Conservation (phyloP, 805 yeast genomes). For the Candida maris region DNA sequence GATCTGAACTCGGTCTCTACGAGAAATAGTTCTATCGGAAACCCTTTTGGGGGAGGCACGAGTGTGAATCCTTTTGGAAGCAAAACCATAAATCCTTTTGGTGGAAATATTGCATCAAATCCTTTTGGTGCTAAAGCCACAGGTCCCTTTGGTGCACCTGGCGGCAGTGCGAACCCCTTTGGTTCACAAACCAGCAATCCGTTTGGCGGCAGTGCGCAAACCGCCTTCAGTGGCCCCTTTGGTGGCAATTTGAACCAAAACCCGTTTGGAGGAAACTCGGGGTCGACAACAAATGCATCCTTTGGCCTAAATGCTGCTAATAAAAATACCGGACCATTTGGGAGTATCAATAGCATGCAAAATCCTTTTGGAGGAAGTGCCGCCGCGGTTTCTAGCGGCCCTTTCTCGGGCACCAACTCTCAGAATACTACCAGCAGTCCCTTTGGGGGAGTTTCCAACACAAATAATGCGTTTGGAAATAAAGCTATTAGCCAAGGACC, state of each 20-base stretch:
- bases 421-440: too few relatives aligned
- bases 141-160: slow-evolving; percentile 8
- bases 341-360: too few relatives aligned
- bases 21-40: slow-evolving; percentile 1
- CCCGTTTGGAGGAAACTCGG: neutral
- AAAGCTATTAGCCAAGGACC: too few relatives aligned
- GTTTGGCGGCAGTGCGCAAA: slow-evolving; percentile 10
- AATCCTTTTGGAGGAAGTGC: too few relatives aligned
- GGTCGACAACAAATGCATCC: too few relatives aligned
- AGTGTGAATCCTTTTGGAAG: slow-evolving; percentile 8
- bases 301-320: too few relatives aligned
- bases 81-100: slow-evolving; percentile 10
- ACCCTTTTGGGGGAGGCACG: slow-evolving; percentile 11
- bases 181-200: slow-evolving; percentile 11
- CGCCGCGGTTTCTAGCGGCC: too few relatives aligned
- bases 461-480: too few relatives aligned
- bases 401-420: too few relatives aligned
- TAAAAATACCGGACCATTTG: too few relatives aligned
- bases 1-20: slow-evolving; percentile 12
- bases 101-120: slow-evolving; percentile 2
- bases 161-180: slow-evolving; percentile 11
- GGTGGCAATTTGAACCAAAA: neutral
- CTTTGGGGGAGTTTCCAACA: too few relatives aligned
- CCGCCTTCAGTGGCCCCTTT: neutral
- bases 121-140: slow-evolving; percentile 6